Evolutionary conservation across 768 basidiomycete species (phyloP).

Genomic region (Phylloporus arenicola): DNA sequence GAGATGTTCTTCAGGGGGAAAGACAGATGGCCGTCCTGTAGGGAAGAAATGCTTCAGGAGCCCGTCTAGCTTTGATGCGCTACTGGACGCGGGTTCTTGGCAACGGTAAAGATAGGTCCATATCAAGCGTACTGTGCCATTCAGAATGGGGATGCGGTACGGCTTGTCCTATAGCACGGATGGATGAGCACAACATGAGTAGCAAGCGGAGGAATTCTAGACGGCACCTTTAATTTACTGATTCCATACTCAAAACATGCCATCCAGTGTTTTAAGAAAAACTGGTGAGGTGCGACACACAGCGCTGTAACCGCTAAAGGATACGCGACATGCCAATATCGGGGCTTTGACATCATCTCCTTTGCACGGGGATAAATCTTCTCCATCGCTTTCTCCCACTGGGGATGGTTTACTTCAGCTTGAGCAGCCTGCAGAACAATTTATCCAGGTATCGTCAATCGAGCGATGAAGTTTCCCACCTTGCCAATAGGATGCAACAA

Average conservation of each 20-base stretch:
- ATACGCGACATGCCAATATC: slow-evolving; percentile 86
- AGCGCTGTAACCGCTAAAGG: slow-evolving; percentile 78
- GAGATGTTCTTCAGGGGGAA: slow-evolving; percentile 67
- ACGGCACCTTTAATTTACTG: slow-evolving; percentile 71
- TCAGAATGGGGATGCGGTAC: slow-evolving; percentile 64
- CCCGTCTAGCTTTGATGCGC: slow-evolving; percentile 71
- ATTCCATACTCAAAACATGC: slow-evolving; percentile 66
- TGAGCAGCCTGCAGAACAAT: slow-evolving; percentile 65
- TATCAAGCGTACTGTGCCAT: slow-evolving; percentile 74
- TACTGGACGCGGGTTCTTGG: slow-evolving; percentile 75
- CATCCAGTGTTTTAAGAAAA: slow-evolving; percentile 80
- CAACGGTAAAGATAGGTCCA: slow-evolving; percentile 98
- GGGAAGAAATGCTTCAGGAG: slow-evolving; percentile 79
- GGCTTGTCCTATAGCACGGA: slow-evolving; percentile 61
- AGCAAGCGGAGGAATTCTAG: neutral
- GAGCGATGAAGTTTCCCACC: slow-evolving; percentile 33
- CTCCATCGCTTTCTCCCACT: slow-evolving; percentile 91
- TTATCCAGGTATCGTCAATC: neutral
- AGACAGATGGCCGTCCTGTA: slow-evolving; percentile 50
- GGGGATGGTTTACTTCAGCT: slow-evolving; percentile 92
- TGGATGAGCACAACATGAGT: slow-evolving; percentile 1
- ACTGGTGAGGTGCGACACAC: slow-evolving; percentile 82
- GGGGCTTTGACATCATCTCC: slow-evolving; percentile 82
- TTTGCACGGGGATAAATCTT: slow-evolving; percentile 74
- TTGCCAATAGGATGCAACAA: slow-evolving; percentile 86